These are phyloP conservation scores for Cryptococcus neoformans DNA, from an alignment of 1,284 basidiomycete genomes.

Conservation along the genomic window DNA sequence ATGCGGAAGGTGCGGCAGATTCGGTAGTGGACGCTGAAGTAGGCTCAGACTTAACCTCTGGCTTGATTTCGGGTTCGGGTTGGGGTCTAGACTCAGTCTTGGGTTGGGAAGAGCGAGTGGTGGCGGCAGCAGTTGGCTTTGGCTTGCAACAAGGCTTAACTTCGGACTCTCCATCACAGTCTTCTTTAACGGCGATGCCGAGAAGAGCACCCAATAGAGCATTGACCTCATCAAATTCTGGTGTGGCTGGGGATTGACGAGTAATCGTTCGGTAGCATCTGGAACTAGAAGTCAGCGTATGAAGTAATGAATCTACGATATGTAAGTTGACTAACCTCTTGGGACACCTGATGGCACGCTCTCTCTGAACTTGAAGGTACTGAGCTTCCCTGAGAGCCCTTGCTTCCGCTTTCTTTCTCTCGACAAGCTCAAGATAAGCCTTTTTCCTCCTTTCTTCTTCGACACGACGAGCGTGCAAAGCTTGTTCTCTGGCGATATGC, in stretches of 20 bases:
- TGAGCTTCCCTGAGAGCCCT: conserved; percentile 3
- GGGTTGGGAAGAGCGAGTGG: conserved; percentile 1
- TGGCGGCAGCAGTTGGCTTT: conserved; percentile 5
- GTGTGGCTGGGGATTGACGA: background rate
- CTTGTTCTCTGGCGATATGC: background rate
- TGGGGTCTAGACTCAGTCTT: background rate
- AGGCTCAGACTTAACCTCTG: conserved; percentile 1
- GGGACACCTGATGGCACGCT: conserved; percentile 8
- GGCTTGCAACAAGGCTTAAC: conserved; percentile 6
- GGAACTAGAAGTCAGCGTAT: background rate
- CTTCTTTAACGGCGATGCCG: conserved; percentile 32
- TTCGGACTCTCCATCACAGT: conserved; percentile 2
- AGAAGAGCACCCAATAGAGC: conserved; percentile 33
- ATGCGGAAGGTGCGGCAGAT: conserved; percentile 4
- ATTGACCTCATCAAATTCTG: conserved; percentile 30
- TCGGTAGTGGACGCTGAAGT: background rate
- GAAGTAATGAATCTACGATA: background rate
- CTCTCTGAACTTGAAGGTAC: background rate
- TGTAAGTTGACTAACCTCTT: conserved; percentile 10
- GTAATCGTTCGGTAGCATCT: background rate
- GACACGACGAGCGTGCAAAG: background rate
- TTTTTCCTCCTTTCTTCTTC: conserved; percentile 5
- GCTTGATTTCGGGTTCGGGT: background rate
- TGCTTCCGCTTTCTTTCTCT: conserved; percentile 8
- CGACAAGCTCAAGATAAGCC: conserved; percentile 8